These are phyloP conservation scores for Metarhizium anisopliae DNA, from an alignment of 2,329 filamentous ascomycete genomes.

Conservation along the genomic window DNA sequence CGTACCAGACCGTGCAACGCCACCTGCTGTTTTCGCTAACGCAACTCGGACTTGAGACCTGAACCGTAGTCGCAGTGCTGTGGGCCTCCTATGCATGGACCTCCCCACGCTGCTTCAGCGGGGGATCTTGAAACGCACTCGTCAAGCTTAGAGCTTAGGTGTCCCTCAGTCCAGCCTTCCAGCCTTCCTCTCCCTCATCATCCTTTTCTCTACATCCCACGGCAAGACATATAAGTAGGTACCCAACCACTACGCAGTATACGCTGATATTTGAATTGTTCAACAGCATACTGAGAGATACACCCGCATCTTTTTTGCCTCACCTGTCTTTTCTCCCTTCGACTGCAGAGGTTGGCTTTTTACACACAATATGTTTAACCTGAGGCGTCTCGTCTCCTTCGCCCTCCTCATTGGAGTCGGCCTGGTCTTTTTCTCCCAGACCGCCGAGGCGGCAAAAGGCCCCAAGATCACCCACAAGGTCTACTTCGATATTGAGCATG, in stretches of 20 bases:
- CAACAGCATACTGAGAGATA: neutral
- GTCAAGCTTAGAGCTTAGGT: slow-evolving; percentile 10
- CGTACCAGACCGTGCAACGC: too few relatives aligned
- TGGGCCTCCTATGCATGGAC: neutral
- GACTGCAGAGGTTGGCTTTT: slow-evolving; percentile 49
- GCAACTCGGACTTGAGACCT: too few relatives aligned
- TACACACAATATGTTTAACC: slow-evolving; percentile 56
- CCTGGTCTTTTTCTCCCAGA: slow-evolving; percentile 67
- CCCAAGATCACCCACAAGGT: slow-evolving; percentile 96
- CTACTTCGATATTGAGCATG: slow-evolving; percentile 76
- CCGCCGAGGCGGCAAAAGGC: slow-evolving; percentile 67
- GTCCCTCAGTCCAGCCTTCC: slow-evolving; percentile 5
- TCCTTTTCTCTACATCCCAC: slow-evolving; percentile 7
- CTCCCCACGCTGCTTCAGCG: slow-evolving; percentile 5
- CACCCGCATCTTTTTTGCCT: slow-evolving; percentile 48
- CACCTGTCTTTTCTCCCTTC: slow-evolving; percentile 66
- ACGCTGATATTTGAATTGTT: neutral
- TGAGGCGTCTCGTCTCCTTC: slow-evolving; percentile 62
- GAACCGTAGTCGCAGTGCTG: neutral
- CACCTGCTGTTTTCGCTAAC: too few relatives aligned
- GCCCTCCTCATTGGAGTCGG: slow-evolving; percentile 69
- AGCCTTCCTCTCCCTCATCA: neutral
- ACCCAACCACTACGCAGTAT: neutral
- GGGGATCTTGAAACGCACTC: slow-evolving; percentile 11
- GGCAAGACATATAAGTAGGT: neutral